Percentiles rank a stretch among this genome's conserved stretches.
phyloP scores from a whole-genome alignment of 768 basidiomycete species.

The Boletus fagicola region DNA sequence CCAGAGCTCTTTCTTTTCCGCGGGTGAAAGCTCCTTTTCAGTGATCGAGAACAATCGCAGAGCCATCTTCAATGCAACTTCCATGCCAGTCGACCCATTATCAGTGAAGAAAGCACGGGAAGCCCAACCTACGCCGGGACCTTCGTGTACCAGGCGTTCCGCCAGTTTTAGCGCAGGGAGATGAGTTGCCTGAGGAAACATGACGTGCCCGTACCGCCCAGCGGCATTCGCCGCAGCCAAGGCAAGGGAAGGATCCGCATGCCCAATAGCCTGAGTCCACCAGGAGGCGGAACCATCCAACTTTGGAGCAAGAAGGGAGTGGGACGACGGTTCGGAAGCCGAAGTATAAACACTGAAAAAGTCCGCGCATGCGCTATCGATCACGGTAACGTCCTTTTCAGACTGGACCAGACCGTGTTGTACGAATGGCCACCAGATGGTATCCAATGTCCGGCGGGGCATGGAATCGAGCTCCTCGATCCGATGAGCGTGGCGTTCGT shows the following conservation, averaged over 20 bases:
- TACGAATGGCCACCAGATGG: slow-evolving; percentile 97
- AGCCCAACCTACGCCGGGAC: slow-evolving; percentile 91
- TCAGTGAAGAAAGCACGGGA: slow-evolving; percentile 89
- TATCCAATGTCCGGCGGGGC: slow-evolving; percentile 71
- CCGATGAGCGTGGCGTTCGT: slow-evolving; percentile 60
- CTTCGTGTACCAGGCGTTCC: slow-evolving; percentile 68
- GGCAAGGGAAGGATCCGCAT: slow-evolving; percentile 70
- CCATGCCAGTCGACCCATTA: slow-evolving; percentile 95
- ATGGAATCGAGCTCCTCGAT: slow-evolving; percentile 75
- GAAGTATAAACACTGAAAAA: slow-evolving; percentile 73
- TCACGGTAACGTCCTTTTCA: slow-evolving; percentile 77
- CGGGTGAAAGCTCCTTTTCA: slow-evolving; percentile 32
- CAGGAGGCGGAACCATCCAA: slow-evolving; percentile 95
- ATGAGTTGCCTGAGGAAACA: slow-evolving; percentile 89
- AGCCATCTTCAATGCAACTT: slow-evolving; percentile 98
- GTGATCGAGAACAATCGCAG: slow-evolving; percentile 61
- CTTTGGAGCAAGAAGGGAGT: slow-evolving; percentile 53
- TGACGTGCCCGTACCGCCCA: slow-evolving; percentile 95
- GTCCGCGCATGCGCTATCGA: slow-evolving; percentile 88
- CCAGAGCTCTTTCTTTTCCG: slow-evolving; percentile 55
- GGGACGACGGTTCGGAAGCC: slow-evolving; percentile 18
- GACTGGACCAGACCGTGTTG: slow-evolving; percentile 76
- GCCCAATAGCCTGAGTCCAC: slow-evolving; percentile 96
- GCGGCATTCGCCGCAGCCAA: slow-evolving; percentile 87
- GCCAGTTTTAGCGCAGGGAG: slow-evolving; percentile 81